Conservation (phyloP, 495 filamentous ascomycete species). For the Pyrenopolyporus hunteri region DNA sequence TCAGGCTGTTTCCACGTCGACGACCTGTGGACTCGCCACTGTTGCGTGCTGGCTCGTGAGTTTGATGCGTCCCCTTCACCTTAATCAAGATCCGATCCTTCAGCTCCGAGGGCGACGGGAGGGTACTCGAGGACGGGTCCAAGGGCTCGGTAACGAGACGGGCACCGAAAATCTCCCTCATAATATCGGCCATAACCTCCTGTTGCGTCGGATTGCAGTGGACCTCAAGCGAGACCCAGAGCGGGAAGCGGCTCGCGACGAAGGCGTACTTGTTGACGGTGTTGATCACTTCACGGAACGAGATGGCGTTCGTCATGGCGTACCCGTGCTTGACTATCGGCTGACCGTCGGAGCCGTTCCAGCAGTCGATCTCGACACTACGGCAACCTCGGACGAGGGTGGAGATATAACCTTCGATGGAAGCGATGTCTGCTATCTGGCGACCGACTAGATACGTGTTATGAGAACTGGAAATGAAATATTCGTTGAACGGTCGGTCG, state of each 20-base stretch:
- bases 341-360: conserved; percentile 86
- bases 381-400: conserved; percentile 89
- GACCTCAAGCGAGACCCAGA: conserved; percentile 94
- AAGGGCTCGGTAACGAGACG: conserved; percentile 78
- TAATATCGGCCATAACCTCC: conserved; percentile 85
- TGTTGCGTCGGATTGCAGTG: conserved; percentile 88
- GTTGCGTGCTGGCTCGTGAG: conserved; percentile 47
- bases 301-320: conserved; percentile 84
- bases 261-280: conserved; percentile 96
- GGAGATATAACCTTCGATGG: conserved; percentile 90
- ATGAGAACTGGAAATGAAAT: conserved; percentile 98
- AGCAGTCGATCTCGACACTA: conserved; percentile 96
- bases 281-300: conserved; percentile 86
- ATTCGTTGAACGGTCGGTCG: conserved; percentile 90
- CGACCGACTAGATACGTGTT: conserved; percentile 95
- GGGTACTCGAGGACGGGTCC: conserved; percentile 63
- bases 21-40: conserved; percentile 55
- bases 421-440: conserved; percentile 87
- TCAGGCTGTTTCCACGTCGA: conserved; percentile 76
- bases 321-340: conserved; percentile 89
- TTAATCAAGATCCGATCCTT: conserved; percentile 87
- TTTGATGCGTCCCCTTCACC: conserved; percentile 71
- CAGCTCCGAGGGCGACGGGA: conserved; percentile 87
- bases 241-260: conserved; percentile 75
- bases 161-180: conserved; percentile 80